Conservation (phyloP, 2,329 filamentous ascomycete species). For the Thelonectria blattea region DNA sequence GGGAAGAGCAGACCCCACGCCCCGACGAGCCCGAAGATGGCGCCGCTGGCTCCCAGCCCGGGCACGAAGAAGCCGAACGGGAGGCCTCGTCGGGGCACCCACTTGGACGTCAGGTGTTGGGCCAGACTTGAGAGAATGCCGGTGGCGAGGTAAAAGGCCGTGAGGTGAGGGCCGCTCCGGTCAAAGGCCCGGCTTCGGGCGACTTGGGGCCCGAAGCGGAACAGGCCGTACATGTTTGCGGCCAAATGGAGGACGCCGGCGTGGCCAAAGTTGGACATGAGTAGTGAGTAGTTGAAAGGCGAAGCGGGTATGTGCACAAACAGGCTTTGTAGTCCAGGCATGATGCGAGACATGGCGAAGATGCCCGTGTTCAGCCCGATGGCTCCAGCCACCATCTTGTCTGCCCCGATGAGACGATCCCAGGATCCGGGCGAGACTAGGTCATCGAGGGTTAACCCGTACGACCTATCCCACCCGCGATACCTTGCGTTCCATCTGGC, state of each 20-base stretch:
- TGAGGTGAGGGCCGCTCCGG: not conserved
- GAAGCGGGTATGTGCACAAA: not conserved
- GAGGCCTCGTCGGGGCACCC: not conserved
- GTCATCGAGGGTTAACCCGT: not conserved
- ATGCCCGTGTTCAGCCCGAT: slow-evolving; percentile 3
- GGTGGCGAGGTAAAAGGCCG: slow-evolving; percentile 8
- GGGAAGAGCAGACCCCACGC: not conserved
- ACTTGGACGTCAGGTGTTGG: slow-evolving; percentile 1
- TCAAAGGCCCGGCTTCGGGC: not conserved
- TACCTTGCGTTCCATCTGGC: not conserved
- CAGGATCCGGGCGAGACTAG: not conserved
- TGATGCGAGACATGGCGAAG: not conserved
- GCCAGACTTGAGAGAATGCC: slow-evolving; percentile 2
- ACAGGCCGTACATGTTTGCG: slow-evolving; percentile 11
- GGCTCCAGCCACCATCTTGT: slow-evolving; percentile 2
- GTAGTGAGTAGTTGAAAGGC: not conserved
- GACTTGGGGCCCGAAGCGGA: slow-evolving; percentile 1
- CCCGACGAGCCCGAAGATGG: not conserved
- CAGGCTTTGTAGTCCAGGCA: not conserved
- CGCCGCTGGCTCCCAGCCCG: not conserved
- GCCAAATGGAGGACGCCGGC: slow-evolving; percentile 1
- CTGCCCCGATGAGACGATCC: not conserved
- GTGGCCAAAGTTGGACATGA: slow-evolving; percentile 6
- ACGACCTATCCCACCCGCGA: not conserved
- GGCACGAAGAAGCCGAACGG: not conserved